Conservation (phyloP, 2,329 filamentous ascomycete genomes). For the Scorias spongiosa region DNA sequence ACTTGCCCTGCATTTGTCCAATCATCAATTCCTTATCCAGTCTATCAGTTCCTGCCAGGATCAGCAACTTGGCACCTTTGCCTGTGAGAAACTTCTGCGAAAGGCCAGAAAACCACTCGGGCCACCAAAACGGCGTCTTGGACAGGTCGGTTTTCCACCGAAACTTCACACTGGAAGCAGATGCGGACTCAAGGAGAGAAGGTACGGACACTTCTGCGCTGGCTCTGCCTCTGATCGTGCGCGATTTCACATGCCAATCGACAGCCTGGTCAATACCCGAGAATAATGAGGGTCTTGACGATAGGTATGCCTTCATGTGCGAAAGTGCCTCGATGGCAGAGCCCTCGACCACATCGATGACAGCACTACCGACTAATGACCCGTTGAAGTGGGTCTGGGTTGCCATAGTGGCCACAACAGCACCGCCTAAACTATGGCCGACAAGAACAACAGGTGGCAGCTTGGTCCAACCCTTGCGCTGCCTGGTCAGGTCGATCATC, state of each 20-base stretch:
- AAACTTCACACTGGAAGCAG: constrained; percentile 34
- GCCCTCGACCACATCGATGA: constrained; percentile 88
- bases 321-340: constrained; percentile 88
- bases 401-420: constrained; percentile 75
- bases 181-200: constrained; percentile 45
- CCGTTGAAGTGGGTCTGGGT: constrained; percentile 34
- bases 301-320: constrained; percentile 86
- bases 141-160: constrained; percentile 75
- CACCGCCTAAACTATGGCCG: constrained; percentile 85
- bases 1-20: constrained; percentile 97
- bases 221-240: constrained; percentile 67
- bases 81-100: constrained; percentile 76
- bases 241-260: constrained; percentile 83
- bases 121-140: constrained; percentile 80
- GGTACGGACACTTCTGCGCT: constrained; percentile 85
- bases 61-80: constrained; percentile 65
- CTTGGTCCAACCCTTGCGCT: constrained; percentile 54
- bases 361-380: constrained; percentile 67
- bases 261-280: constrained; percentile 64
- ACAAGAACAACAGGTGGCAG: constrained; percentile 68
- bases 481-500: constrained; percentile 52
- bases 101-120: constrained; percentile 79
- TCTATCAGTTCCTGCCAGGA: constrained; percentile 79
- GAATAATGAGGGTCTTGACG: constrained; percentile 65
- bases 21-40: constrained; percentile 87